These are phyloP conservation scores for Ganoderma leucocontextum DNA, from an alignment of 1,284 basidiomycete genomes.

Conservation along the genomic window DNA sequence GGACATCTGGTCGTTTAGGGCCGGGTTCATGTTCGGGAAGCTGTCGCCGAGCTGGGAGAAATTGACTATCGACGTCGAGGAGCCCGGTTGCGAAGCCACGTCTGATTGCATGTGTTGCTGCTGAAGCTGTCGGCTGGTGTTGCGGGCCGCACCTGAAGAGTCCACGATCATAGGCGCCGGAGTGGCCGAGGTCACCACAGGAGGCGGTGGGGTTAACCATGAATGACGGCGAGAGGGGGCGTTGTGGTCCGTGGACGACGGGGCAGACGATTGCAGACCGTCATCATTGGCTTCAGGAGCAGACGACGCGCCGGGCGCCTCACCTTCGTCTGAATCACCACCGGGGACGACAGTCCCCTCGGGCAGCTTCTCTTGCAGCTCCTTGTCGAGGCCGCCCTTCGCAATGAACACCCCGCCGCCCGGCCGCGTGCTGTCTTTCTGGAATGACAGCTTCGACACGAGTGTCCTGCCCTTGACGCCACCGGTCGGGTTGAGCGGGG, in stretches of 20 bases:
- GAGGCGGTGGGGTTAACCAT: background rate
- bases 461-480: conserved; percentile 70
- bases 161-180: conserved; percentile 28
- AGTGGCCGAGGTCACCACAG: conserved; percentile 23
- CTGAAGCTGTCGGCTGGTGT: conserved; percentile 5
- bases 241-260: conserved; percentile 25
- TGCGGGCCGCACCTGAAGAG: conserved; percentile 27
- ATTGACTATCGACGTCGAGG: conserved; percentile 54
- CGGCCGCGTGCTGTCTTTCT: conserved; percentile 77
- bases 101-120: conserved; percentile 26
- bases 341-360: background rate
- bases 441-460: conserved; percentile 68
- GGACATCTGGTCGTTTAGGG: conserved; percentile 42
- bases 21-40: conserved; percentile 70
- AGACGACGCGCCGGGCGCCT: conserved; percentile 47
- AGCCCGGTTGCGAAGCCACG: conserved; percentile 2
- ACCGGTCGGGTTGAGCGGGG: conserved; percentile 76
- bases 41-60: conserved; percentile 55
- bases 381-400: conserved; percentile 57
- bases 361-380: conserved; percentile 51
- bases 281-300: conserved; percentile 34
- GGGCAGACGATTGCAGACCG: conserved; percentile 39
- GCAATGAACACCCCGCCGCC: conserved; percentile 89
- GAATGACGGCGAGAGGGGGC: conserved; percentile 6
- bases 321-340: conserved; percentile 51